Conservation (phyloP, 352 stramenopile species). For the Aphanomyces euteiches region DNA sequence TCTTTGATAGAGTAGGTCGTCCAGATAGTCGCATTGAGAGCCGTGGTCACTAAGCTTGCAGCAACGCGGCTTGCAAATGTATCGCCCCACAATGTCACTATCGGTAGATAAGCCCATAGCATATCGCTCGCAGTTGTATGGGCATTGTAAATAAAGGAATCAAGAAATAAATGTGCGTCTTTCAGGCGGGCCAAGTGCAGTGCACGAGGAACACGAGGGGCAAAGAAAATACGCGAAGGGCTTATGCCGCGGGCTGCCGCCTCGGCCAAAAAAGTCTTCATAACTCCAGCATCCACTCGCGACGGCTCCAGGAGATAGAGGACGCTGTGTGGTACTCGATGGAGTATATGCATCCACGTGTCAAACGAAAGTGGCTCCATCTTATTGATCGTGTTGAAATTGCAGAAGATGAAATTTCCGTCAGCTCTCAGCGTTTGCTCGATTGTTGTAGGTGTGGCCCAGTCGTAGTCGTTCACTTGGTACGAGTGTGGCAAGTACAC, state of each 20-base stretch:
- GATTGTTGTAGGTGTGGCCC: constrained; percentile 38
- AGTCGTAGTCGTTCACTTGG: constrained; percentile 86
- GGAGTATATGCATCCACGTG: constrained; percentile 43
- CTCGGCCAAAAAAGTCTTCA: constrained; percentile 48
- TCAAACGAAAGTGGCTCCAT: constrained; percentile 43
- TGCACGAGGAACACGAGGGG: constrained; percentile 48
- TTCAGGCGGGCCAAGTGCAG: constrained; percentile 77
- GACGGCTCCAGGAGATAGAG: constrained; percentile 41
- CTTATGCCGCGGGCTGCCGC: constrained; percentile 64
- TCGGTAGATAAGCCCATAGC: constrained; percentile 82
- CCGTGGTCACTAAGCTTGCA: constrained; percentile 49
- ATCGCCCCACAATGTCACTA: constrained; percentile 84
- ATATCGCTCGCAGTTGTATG: constrained; percentile 92
- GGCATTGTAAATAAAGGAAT: constrained; percentile 94
- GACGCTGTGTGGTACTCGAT: constrained; percentile 34
- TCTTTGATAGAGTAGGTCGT: constrained; percentile 55
- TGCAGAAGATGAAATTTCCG: constrained; percentile 39
- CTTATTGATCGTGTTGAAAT: constrained; percentile 64
- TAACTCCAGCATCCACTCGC: constrained; percentile 29
- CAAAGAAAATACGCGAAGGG: constrained; percentile 64
- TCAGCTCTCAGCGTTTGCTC: background rate
- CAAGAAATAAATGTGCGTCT: constrained; percentile 90
- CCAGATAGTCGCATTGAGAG: constrained; percentile 38
- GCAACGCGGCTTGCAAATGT: constrained; percentile 71
- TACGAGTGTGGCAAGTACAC: constrained; percentile 89